Evolutionary conservation across 2,329 filamentous ascomycete genomes (phyloP), one percentile per base, ranked within the genome.

Genomic region (Pochonia chlamydosporia): DNA sequence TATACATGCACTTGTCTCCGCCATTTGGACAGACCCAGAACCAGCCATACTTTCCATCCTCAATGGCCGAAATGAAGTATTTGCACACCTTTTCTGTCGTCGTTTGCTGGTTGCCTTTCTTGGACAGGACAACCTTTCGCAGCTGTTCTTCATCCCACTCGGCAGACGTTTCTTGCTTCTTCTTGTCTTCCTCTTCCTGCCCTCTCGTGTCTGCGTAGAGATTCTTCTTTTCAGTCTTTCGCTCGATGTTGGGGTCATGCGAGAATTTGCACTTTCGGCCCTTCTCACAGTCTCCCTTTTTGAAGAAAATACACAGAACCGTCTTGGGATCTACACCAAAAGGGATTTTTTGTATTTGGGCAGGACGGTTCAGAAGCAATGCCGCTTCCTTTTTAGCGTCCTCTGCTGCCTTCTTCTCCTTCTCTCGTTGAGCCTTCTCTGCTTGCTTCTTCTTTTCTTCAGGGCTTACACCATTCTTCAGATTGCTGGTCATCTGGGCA

Each of bases 21-120:
- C 90, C 91, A 62, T 97, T 97, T 40, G 93, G 93, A 78, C 93
- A 99, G 50, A 83, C 78, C 93, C 93, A 99, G 72, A 99, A 97
- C 93, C 93, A 99, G 53, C 93, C 93, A 61, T 99, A 99, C 70
- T 97, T 99, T 60, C 90, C 88, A 63, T 99, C 93, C 71, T 99
- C 93, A 53, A 99, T 93, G 23, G 93, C 93, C 57, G 91, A 85
- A 64, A 97, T 93, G 66, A 99, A 99, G 75, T 74, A 96, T 71
- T 97, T 99, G 88, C 93, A 99, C 56, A 99, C 93, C 72, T 97
- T 99, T 65, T 99, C 93, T 40, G 93, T 99, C 5, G 87, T 88
- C 20, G 91, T 96, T 65, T 85, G 84, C 51, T 95, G 93, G 69
- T 99, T 99, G 44, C 93, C 93, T 69, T 99, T 95, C 74, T 99